Conservation (phyloP, 164 flowering plant genomes). For the Paratinospora sagittata region DNA sequence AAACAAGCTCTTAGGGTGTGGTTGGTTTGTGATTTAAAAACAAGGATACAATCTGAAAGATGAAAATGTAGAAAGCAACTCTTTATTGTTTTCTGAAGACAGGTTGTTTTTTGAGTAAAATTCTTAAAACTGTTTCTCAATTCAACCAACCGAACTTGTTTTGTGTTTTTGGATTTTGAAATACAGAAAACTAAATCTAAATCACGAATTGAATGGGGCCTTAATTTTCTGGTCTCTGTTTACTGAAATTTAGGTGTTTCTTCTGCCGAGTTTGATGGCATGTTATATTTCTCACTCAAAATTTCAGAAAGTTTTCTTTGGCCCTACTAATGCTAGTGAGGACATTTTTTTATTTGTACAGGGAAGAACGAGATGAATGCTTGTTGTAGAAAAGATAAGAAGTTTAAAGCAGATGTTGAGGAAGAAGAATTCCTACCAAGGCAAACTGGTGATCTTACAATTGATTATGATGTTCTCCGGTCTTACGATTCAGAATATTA, state of each 20-base stretch:
- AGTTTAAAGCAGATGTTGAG: slow-evolving; percentile 22
- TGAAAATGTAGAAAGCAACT: too few relatives aligned
- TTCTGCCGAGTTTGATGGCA: not conserved
- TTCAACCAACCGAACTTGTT: too few relatives aligned
- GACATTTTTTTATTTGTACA: slow-evolving; percentile 16
- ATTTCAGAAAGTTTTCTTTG: too few relatives aligned
- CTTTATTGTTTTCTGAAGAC: too few relatives aligned
- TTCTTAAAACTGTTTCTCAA: too few relatives aligned
- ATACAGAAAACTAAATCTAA: not conserved
- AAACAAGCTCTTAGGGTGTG: too few relatives aligned
- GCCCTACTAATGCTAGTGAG: not conserved
- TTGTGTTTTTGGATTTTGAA: not conserved
- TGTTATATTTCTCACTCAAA: too few relatives aligned
- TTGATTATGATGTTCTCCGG: slow-evolving; percentile 50
- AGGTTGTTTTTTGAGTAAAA: too few relatives aligned
- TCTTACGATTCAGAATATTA: slow-evolving; percentile 38
- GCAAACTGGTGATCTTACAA: slow-evolving; percentile 50
- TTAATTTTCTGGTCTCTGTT: not conserved
- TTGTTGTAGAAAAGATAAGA: slow-evolving; percentile 46
- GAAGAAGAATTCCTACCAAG: slow-evolving; percentile 36
- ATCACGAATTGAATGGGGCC: not conserved
- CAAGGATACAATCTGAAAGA: too few relatives aligned
- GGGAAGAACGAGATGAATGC: slow-evolving; percentile 33
- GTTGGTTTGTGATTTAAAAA: too few relatives aligned
- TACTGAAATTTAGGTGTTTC: not conserved